Evolutionary conservation across 164 flowering plant species (phyloP).

Genomic region (Taxillus chinensis): DNA sequence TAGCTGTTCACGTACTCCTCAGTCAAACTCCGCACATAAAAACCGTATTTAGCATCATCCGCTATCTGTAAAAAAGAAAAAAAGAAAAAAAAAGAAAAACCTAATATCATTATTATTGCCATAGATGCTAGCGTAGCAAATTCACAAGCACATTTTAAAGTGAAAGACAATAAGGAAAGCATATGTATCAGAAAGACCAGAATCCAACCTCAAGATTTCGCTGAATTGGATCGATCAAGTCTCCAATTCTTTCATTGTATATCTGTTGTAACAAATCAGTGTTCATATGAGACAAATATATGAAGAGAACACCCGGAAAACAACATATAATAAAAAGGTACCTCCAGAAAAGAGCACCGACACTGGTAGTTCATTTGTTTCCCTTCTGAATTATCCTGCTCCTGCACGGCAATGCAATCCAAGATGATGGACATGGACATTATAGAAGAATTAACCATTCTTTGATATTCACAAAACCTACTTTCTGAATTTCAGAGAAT

Average conservation of each 20-base stretch:
- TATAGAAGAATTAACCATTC: not conserved
- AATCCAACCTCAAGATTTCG: slow-evolving; percentile 70
- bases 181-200: not conserved
- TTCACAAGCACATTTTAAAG: too few relatives aligned
- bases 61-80: slow-evolving; percentile 43
- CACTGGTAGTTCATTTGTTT: slow-evolving; percentile 79
- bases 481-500: slow-evolving; percentile 69
- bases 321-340: slow-evolving; percentile 9
- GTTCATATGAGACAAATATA: not conserved
- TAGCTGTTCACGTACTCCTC: slow-evolving; percentile 75
- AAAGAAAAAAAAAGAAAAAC: slow-evolving; percentile 2
- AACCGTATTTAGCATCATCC: slow-evolving; percentile 76
- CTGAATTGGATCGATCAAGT: slow-evolving; percentile 82
- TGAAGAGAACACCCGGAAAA: not conserved
- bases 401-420: slow-evolving; percentile 26
- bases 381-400: slow-evolving; percentile 43
- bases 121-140: not conserved
- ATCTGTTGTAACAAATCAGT: slow-evolving; percentile 30
- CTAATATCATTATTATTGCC: not conserved
- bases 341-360: slow-evolving; percentile 97
- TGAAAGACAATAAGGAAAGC: not conserved
- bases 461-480: slow-evolving; percentile 13
- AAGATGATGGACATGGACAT: not conserved
- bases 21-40: slow-evolving; percentile 74
- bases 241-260: slow-evolving; percentile 79